Evolutionary conservation across 371 early-diverging fungal genomes (phyloP).

Genomic region (Lichtheimia corymbifera): DNA sequence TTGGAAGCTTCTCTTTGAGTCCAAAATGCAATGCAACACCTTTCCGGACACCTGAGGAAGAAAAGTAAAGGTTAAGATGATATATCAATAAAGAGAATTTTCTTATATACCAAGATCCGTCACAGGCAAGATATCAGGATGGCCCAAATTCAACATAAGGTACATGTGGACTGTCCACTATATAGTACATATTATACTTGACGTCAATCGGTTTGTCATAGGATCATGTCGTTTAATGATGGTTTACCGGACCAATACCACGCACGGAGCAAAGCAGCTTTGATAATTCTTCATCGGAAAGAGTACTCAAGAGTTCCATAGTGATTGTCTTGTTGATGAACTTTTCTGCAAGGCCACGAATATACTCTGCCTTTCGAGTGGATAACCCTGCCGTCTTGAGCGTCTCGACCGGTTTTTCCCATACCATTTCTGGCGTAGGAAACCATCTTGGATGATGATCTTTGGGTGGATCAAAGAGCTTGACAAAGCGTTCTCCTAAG

Average conservation of each 20-base stretch:
- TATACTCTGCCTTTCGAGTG: conserved; percentile 41
- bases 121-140: conserved; percentile 57
- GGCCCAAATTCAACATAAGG: conserved; percentile 55
- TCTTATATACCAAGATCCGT: conserved; percentile 48
- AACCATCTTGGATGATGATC: conserved; percentile 25
- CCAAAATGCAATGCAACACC: conserved; percentile 51
- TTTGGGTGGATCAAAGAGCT: conserved; percentile 31
- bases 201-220: too few species aligned
- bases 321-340: conserved; percentile 45
- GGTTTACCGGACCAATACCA: conserved; percentile 58
- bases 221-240: background rate
- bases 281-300: conserved; percentile 49
- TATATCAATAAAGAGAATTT: background rate
- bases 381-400: conserved; percentile 52
- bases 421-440: conserved; percentile 44
- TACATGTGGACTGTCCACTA: conserved; percentile 66
- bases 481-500: conserved; percentile 41
- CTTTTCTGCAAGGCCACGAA: conserved; percentile 48
- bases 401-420: conserved; percentile 26
- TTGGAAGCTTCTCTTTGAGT: conserved; percentile 27
- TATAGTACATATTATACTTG: background rate
- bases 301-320: conserved; percentile 27
- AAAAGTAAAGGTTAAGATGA: background rate
- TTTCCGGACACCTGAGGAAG: conserved; percentile 38
- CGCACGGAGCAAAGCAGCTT: conserved; percentile 43